Conservation (phyloP, 805 yeast species). For the Osmozyma mogii region DNA sequence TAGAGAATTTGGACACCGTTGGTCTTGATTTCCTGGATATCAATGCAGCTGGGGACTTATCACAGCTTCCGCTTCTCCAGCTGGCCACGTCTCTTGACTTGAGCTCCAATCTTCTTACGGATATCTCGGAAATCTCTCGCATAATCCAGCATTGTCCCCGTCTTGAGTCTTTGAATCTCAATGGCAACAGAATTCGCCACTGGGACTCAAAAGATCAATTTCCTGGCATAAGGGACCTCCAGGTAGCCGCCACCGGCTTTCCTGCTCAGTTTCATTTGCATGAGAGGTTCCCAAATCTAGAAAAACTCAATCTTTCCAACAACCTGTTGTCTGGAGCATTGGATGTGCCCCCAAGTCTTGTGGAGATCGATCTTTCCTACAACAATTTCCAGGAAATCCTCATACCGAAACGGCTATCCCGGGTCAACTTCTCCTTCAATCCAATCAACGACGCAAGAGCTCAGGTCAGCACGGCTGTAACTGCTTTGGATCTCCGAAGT, state of each 20-base stretch:
- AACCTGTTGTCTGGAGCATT: slow-evolving; percentile 17
- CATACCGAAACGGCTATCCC: neutral
- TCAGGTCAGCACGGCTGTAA: neutral
- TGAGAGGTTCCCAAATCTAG: slow-evolving; percentile 30
- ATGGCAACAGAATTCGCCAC: slow-evolving; percentile 50
- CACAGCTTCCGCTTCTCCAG: neutral
- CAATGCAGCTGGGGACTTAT: slow-evolving; percentile 1
- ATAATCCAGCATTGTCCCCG: slow-evolving; percentile 29
- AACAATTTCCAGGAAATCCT: too few relatives aligned
- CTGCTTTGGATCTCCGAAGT: slow-evolving; percentile 44
- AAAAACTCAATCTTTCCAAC: slow-evolving; percentile 24
- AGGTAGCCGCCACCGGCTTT: slow-evolving; percentile 21
- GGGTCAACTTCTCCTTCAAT: neutral
- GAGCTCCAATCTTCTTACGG: slow-evolving; percentile 9
- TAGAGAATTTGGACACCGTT: slow-evolving; percentile 36
- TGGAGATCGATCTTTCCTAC: slow-evolving; percentile 25
- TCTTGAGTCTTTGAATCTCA: slow-evolving; percentile 39
- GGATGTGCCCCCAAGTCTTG: slow-evolving; percentile 2
- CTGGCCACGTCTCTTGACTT: slow-evolving; percentile 7
- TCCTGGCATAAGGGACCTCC: slow-evolving; percentile 12
- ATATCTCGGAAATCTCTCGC: slow-evolving; percentile 20
- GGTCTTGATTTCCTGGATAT: slow-evolving; percentile 43
- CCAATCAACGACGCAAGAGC: neutral
- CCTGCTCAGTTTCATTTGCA: slow-evolving; percentile 9
- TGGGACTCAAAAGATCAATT: too few relatives aligned